Evolutionary conservation across 2,329 filamentous ascomycete genomes (phyloP), one percentile per base, ranked within the genome.

Genomic region (Penicillium sumatraense): DNA sequence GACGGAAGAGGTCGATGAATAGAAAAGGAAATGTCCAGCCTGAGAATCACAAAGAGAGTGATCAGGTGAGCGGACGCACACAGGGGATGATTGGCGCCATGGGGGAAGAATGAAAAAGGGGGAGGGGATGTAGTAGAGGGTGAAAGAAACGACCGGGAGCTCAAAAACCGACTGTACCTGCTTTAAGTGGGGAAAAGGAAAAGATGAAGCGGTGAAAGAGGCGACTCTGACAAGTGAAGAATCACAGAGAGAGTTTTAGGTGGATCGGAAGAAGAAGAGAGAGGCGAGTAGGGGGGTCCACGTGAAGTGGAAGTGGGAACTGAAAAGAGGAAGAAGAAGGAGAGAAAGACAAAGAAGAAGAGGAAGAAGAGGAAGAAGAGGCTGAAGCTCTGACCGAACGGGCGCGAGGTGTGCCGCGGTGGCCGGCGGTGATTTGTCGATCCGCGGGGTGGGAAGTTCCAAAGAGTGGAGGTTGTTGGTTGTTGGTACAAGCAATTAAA

Each of bases 41-140:
- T 64, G 61, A 59, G 45, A 38, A 33, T 59, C 61, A 62, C 53
- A 29, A 35, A 45, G 53, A 46, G 52, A 56, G 52, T 49, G 54
- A 62, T 65, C 60, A 64, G 60, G 61, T 64, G 61, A 64, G 60
- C 55, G 58, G 58, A 49, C 56, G 60, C 54, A 63, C 61, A 42
- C 56, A 63, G 58, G 50, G 27, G 40, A 49, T 54, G 6, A 54
- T 45, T 29, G 54, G 46, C 58, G 58, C 63, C 61, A 65, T 65
- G 10, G 40, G 47, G 50, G 42, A 27, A 38, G 41, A 31, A 36
- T 23, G 36, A 20, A 29, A 49, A 21, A 35, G 50, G 40, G 24
- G 45, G 38, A 48, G 48, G 5, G 41, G 47, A 50, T 16, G 11
- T 20, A 31, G 42, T 55, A 53, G 48, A 36, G 48, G 48, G 44